These are phyloP conservation scores for Westerdykella ornata DNA, from an alignment of 2,329 filamentous ascomycete species.

Conservation along the genomic window DNA sequence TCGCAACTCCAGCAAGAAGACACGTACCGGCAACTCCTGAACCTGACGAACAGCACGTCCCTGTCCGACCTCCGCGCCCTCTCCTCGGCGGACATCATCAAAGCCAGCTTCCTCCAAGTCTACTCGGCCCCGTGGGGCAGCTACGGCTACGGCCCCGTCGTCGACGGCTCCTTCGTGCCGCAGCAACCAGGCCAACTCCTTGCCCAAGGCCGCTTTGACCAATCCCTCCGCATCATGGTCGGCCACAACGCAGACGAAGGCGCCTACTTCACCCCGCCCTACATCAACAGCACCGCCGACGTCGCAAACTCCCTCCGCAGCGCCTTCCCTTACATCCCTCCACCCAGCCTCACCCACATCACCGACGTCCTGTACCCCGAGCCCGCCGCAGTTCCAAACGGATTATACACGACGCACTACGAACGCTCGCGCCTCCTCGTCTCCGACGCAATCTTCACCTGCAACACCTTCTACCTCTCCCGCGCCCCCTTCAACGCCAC, in stretches of 20 bases:
- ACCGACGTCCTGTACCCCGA: slow-evolving; percentile 45
- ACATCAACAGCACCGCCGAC: slow-evolving; percentile 26
- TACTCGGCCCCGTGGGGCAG: slow-evolving; percentile 29
- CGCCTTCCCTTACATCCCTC: slow-evolving; percentile 27
- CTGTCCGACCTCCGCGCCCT: slow-evolving; percentile 31
- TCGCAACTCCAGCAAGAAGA: slow-evolving; percentile 26
- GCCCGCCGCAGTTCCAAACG: background rate
- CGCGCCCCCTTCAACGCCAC: slow-evolving; percentile 43
- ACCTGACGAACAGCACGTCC: slow-evolving; percentile 27
- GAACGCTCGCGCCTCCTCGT: slow-evolving; percentile 39
- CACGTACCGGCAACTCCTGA: slow-evolving; percentile 25
- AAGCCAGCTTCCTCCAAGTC: slow-evolving; percentile 32
- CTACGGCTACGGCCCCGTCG: slow-evolving; percentile 30
- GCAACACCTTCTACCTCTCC: slow-evolving; percentile 49
- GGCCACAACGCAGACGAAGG: slow-evolving; percentile 44
- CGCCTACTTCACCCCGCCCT: slow-evolving; percentile 39
- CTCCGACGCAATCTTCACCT: slow-evolving; percentile 44
- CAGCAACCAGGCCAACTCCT: slow-evolving; percentile 31
- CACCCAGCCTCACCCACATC: slow-evolving; percentile 38
- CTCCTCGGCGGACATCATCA: slow-evolving; percentile 25
- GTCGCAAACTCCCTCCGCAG: slow-evolving; percentile 21
- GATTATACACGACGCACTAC: slow-evolving; percentile 42
- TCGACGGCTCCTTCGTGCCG: slow-evolving; percentile 32
- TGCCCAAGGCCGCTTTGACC: slow-evolving; percentile 34
- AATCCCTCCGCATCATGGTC: slow-evolving; percentile 30